Evolutionary conservation across 108 stramenopile species (phyloP).

Genomic region (Epithemia pelagica): DNA sequence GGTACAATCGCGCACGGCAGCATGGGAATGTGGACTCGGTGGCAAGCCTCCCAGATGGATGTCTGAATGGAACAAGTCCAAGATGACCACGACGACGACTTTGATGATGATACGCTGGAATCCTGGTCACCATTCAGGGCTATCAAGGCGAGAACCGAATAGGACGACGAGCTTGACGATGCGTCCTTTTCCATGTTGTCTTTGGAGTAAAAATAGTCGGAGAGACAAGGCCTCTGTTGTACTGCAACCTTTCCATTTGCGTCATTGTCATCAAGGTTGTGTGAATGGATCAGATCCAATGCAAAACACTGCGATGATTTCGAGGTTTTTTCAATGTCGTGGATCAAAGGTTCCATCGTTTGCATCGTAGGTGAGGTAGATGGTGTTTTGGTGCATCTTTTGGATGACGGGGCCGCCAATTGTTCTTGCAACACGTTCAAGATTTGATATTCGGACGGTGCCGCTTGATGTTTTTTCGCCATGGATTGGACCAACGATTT

Average conservation of each 20-base stretch:
- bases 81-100: no score
- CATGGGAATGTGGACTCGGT: conserved; percentile 7
- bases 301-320: not conserved
- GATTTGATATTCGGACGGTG: conserved; percentile 69
- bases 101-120: no score
- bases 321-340: not conserved
- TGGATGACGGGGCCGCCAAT: not conserved
- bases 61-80: conserved; percentile 11
- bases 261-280: not conserved
- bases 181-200: not conserved
- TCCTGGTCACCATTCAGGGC: no score
- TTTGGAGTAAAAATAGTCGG: not conserved
- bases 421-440: conserved; percentile 38
- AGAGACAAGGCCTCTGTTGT: not conserved
- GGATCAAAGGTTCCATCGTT: not conserved
- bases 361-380: no score
- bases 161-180: conserved; percentile 4
- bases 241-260: not conserved
- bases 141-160: conserved; percentile 5
- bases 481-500: conserved; percentile 42
- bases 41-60: not conserved
- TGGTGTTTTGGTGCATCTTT: not conserved
- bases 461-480: conserved; percentile 68
- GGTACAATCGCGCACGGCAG: not conserved
- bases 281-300: not conserved